Base-by-base conservation (phyloP, 495 filamentous ascomycete species). In the Cairneyella variabilis region DNA sequence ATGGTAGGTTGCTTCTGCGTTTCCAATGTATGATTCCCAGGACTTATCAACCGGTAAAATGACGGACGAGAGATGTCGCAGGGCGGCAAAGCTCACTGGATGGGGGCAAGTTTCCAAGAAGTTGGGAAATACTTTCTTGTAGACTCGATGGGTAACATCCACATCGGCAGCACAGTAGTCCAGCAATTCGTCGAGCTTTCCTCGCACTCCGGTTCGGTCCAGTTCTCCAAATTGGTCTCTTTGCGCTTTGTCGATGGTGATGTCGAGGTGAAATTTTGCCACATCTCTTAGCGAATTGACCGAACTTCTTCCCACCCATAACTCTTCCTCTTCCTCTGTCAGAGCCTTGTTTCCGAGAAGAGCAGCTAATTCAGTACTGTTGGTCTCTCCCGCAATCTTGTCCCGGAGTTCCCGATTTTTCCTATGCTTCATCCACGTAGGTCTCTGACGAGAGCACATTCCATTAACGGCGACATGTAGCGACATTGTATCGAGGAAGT, bases 121-220 rank as follows among this genome's bases (percentile, higher is more conserved):
- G 41, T 84, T 82, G 1, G 90, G 89, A 44, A 99, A 93, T 2
- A 97, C 89, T 48, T 87, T 88, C 65, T 87, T 85, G 69, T 90
- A 99, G 4, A 99, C 91, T 34, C 84, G 81, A 64, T 97, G 95
- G 0, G 93, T 97, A 57, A 95, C 83, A 27, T 83, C 84, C 27
- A 97, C 92, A 76, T 99, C 93, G 2, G 90, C 89, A 18, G 95
- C 95, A 64, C 93, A 99, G 69, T 99, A 99, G 64, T 92, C 87
- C 41, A 99, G 73, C 9, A 98, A 74, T 56, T 93, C 84, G 47
- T 92, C 86, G 32, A 96, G 66, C 60, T 85, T 85, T 14, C 60
- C 74, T 32, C 79, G 48, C 8, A 97, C 76, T 3, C 84, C 88
- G 5, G 80, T 70, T 7, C 84, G 76, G 66, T 90, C 83, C 18